Conservation (phyloP, 768 basidiomycete species). For the Xerocomus brunneocitrinus region DNA sequence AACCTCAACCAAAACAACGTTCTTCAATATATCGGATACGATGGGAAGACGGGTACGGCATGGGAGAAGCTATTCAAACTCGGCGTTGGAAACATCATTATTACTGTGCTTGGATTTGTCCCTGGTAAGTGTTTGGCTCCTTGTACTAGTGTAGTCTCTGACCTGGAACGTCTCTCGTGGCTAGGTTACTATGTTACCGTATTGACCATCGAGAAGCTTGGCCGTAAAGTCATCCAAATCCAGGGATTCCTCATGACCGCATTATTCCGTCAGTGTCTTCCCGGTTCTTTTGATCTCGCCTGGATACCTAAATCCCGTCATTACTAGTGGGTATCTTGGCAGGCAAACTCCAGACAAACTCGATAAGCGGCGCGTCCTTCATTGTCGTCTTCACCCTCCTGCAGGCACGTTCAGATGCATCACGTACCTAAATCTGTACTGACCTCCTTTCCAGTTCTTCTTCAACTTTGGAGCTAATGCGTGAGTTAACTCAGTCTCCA, state of each 20-base stretch:
- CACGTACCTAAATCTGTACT: background rate
- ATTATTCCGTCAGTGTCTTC: slow-evolving; percentile 48
- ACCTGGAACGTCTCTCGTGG: background rate
- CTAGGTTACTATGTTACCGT: slow-evolving; percentile 67
- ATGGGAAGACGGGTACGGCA: slow-evolving; percentile 48
- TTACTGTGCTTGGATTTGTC: slow-evolving; percentile 72
- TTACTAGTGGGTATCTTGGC: slow-evolving; percentile 61
- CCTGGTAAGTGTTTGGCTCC: slow-evolving; percentile 43
- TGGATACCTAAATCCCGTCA: background rate
- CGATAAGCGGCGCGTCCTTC: slow-evolving; percentile 54
- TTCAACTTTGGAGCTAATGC: slow-evolving; percentile 80
- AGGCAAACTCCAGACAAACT: slow-evolving; percentile 45
- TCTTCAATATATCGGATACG: slow-evolving; percentile 68
- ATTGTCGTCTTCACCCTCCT: slow-evolving; percentile 70
- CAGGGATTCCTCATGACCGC: slow-evolving; percentile 71
- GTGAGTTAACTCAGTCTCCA: slow-evolving; percentile 29
- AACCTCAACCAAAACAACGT: slow-evolving; percentile 74
- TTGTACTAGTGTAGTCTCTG: background rate
- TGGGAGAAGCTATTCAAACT: slow-evolving; percentile 68
- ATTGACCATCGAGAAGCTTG: slow-evolving; percentile 66
- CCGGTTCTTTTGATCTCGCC: background rate
- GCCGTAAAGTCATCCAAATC: slow-evolving; percentile 71
- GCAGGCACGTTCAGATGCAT: slow-evolving; percentile 36
- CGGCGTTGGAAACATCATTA: slow-evolving; percentile 63
- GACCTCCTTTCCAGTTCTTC: slow-evolving; percentile 49